Percentiles rank a stretch among this genome's conserved stretches.
Evolutionary conservation across 345 rosid genomes (phyloP).

Genomic region (Citrus trifoliata): DNA sequence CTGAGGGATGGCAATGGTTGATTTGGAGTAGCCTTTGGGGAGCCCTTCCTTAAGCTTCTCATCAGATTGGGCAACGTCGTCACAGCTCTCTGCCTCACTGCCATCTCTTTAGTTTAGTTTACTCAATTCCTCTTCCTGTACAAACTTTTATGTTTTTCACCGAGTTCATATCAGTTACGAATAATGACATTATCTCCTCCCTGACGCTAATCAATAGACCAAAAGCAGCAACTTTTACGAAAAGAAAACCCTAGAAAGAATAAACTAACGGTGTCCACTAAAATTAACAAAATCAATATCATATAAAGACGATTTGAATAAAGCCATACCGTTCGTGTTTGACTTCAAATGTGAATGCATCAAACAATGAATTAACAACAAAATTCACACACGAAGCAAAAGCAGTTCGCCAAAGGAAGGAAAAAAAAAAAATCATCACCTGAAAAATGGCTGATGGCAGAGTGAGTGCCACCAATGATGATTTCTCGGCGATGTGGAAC

Average conservation of each 20-base stretch:
- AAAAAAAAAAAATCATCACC: background rate
- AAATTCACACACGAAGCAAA: background rate
- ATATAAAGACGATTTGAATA: background rate
- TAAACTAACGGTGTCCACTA: background rate
- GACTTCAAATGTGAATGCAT: background rate
- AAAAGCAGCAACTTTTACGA: background rate
- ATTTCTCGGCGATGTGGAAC: background rate
- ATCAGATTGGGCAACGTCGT: conserved; percentile 57
- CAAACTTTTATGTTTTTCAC: background rate
- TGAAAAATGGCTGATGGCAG: background rate
- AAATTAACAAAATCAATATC: background rate
- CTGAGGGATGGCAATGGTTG: conserved; percentile 63
- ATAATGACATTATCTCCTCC: background rate
- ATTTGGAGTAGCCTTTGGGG: conserved; percentile 12
- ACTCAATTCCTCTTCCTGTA: background rate
- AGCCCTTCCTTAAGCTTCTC: conserved; percentile 36
- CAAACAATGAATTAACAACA: background rate
- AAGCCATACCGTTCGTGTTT: background rate
- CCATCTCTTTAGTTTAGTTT: conserved; percentile 30
- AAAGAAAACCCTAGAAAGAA: background rate
- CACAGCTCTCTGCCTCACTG: conserved; percentile 45
- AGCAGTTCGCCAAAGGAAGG: background rate
- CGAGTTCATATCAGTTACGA: background rate
- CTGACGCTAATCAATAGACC: background rate
- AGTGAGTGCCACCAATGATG: background rate